These are phyloP conservation scores for Cordyceps cateniannulata DNA, from an alignment of 2,329 filamentous ascomycete genomes.

Conservation along the genomic window DNA sequence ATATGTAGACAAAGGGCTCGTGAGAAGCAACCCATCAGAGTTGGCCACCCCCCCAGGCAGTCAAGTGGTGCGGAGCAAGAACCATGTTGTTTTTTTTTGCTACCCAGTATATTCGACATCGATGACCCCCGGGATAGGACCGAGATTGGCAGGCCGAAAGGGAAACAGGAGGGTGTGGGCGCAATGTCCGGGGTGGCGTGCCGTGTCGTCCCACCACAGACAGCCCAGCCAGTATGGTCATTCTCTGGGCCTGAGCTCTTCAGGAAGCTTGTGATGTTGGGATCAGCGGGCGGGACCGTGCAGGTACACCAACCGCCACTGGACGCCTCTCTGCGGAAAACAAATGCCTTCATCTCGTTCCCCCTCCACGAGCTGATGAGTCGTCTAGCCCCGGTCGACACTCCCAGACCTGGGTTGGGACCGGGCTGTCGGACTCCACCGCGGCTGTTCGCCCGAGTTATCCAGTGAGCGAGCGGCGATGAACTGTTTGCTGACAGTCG, in stretches of 20 bases:
- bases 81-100: neutral
- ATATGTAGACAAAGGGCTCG: conserved; percentile 15
- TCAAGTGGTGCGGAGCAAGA: neutral
- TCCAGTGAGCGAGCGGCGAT: no score
- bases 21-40: neutral
- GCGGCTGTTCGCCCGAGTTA: no score
- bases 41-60: neutral
- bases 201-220: neutral
- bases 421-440: no score
- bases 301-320: no score
- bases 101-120: neutral
- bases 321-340: no score
- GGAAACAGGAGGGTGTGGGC: neutral
- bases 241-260: no score
- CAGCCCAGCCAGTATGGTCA: no score
- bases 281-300: no score
- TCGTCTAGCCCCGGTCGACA: neutral
- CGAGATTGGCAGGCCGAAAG: neutral
- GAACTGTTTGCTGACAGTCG: no score
- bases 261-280: no score
- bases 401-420: neutral
- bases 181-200: neutral
- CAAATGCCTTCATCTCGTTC: no score
- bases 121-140: neutral
- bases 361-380: no score